Percentiles rank a stretch among this genome's conserved stretches.
Conservation (phyloP, 148 eudicot species). For the Rhododendron ovatum region DNA sequence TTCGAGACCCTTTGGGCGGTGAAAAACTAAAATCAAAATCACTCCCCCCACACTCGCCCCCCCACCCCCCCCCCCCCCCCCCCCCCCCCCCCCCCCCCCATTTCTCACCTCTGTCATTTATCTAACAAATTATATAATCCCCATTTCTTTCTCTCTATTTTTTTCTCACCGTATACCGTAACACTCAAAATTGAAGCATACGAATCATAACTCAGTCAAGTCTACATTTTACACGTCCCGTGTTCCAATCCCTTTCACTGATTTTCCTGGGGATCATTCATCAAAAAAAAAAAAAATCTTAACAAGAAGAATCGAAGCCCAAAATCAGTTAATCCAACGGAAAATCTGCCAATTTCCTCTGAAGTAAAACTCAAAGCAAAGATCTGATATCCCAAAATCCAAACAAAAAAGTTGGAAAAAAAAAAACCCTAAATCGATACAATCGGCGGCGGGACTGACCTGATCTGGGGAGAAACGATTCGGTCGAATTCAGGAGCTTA, state of each 20-base stretch:
- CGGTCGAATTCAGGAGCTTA: constrained; percentile 47
- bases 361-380: not conserved
- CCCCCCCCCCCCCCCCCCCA: no score
- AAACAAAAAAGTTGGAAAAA: not conserved
- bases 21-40: not conserved
- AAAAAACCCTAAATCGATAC: not conserved
- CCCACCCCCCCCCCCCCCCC: no score
- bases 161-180: not conserved
- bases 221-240: not conserved
- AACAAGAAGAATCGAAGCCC: not conserved
- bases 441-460: constrained; percentile 26
- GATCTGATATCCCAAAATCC: not conserved
- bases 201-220: not conserved
- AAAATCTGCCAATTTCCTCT: not conserved
- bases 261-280: not conserved
- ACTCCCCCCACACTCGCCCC: no score
- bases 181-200: not conserved
- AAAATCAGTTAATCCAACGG: not conserved
- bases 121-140: not conserved
- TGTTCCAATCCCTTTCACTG: not conserved
- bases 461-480: constrained; percentile 47
- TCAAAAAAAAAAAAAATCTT: not conserved
- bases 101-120: no score
- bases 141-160: not conserved
- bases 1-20: not conserved